Base-by-base conservation (phyloP, 192 early-diverging fungal genomes). In the Linderina pennispora region DNA sequence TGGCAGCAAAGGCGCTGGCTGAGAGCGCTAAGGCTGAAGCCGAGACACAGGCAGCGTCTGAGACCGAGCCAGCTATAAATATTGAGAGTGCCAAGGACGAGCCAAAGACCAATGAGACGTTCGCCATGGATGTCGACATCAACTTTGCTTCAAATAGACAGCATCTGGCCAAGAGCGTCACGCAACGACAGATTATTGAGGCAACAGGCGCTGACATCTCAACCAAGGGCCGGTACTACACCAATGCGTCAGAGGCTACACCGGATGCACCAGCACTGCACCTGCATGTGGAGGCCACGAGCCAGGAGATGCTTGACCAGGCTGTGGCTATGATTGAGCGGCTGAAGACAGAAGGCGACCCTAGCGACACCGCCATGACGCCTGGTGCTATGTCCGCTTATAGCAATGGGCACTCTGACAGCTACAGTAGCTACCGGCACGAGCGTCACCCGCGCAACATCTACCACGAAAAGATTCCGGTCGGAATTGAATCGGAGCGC, bases 81-180 rank as follows among this genome's bases (percentile, higher is more conserved):
- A n/a, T n/a, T n/a, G n/a, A n/a, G n/a, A n/a, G n/a, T 13, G 14
- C n/a, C 10, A 26, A 15, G 25, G 22, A 10, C 9, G 8, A 8
- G 15, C 43, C 5, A n/a, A 5, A 17, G 36, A 41, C 17, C 18
- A 9, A 16, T 13, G 22, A 13, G 4, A 19, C 23, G 4, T 87
- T 87, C 36, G 47, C 73, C 2, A 57, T 56, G 14, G 79, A 90
- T 23, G 77, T 93, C 43, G 74, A 76, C 35, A 94, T 94, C 51
- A 94, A 94, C 62, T 77, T 87, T 40, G 68, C 88, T 9, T 78
- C 77, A 32, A 88, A 94, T 50, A 76, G 89, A 20, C 90, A 90
- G 55, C 47, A 78, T 19, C 63, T 94, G 32, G 91, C 89, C 8
- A 88, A 89, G 38, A 79, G 82, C 8, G 65, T 80, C 0, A 85